These are phyloP conservation scores for Wallacemonas sp. DNA, from an alignment of 208 protist genomes.

Conservation along the genomic window DNA sequence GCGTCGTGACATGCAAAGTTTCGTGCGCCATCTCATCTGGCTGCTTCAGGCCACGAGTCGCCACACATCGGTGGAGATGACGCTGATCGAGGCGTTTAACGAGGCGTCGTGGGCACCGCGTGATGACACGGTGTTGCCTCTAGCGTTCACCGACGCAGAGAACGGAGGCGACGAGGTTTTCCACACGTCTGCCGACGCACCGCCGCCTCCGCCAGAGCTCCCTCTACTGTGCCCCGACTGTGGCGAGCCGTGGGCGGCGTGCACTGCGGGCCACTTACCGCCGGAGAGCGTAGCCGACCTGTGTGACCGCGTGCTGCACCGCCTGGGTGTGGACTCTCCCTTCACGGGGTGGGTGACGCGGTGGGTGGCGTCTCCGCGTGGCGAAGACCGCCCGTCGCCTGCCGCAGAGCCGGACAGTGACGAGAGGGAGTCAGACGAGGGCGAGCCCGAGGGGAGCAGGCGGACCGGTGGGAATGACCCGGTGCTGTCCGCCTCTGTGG, in stretches of 20 bases:
- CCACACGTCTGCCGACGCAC: background rate
- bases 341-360: constrained; percentile 55
- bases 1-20: background rate
- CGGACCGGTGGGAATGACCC: background rate
- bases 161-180: background rate
- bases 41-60: constrained; percentile 22
- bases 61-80: constrained; percentile 24
- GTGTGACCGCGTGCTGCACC: constrained; percentile 52
- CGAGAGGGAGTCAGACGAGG: background rate
- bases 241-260: constrained; percentile 52
- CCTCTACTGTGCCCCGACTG: constrained; percentile 64
- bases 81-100: constrained; percentile 74
- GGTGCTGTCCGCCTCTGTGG: background rate
- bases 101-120: constrained; percentile 48
- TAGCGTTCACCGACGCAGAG: constrained; percentile 5
- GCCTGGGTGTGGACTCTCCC: constrained; percentile 35
- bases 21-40: constrained; percentile 23
- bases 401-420: background rate
- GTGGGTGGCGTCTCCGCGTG: constrained; percentile 32
- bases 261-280: constrained; percentile 37
- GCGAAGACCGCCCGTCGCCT: background rate
- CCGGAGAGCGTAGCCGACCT: constrained; percentile 59
- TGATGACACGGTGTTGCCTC: constrained; percentile 22
- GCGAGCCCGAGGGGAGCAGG: background rate
- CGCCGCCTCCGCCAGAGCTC: too few relatives aligned